Evolutionary conservation across 116 monocot genomes (phyloP), one percentile per base, ranked within the genome.

Genomic region (Zostera marina): DNA sequence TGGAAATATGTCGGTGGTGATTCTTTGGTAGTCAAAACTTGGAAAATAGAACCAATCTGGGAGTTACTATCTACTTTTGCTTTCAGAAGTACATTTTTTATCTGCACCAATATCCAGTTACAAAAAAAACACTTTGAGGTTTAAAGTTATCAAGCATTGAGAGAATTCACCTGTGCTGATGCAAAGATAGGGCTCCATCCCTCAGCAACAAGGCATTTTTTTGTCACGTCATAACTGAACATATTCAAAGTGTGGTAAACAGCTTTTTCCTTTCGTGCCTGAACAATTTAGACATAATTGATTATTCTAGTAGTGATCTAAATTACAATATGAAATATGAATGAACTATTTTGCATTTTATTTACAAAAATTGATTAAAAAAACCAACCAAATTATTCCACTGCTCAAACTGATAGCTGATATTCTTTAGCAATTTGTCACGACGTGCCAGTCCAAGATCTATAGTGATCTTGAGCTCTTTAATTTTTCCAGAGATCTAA

Each of bases 171-270:
- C 81, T 87, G 72, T 47, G 51, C 63, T 52, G 83, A 44, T 32
- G 86, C 98, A 77, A 80, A 90, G 63, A 83, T 70, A 49, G 98
- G 98, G 55, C 98, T 90, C 98, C 98, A 99, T 11, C 98, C 91
- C 68, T 99, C 98, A 59, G 83, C 98, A 65, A 99, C 91, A 45
- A 99, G 65, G 52, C 98, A 99, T 71, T 99, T 99, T 72, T 87
- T 99, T 56, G 91, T 90, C 47, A 99, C 98, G 68, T 99, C 98
- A 66, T 90, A 72, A 64, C 91, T 90, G 19, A 99, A 77, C 98
- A 99, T 99, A 75, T 99, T 99, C 66, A 99, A 52, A 55, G 91
- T 91, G 81, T 99, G 98, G 51, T 91, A 84, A 38, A 99, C 64
- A 52, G 86, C 76, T 69, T 91, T 99, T 70, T 99, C 98, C 44